phyloP scores from a whole-genome alignment of 2,329 filamentous ascomycete species.

The Ceratocystis cacaofunesta region DNA sequence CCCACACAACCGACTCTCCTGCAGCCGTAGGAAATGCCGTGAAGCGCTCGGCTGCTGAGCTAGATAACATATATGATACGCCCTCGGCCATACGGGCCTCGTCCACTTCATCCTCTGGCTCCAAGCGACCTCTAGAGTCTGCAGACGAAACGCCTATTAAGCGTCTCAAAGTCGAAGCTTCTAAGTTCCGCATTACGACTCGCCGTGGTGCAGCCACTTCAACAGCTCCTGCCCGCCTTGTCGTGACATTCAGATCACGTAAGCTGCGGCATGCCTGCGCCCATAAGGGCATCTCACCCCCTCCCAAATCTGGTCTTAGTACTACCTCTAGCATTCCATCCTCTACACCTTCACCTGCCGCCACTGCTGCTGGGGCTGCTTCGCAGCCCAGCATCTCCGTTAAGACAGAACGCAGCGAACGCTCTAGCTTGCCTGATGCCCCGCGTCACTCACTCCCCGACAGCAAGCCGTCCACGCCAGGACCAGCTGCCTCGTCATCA shows the following conservation, averaged over 20 bases:
- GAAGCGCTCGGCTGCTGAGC: constrained; percentile 4
- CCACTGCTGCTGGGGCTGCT: neutral
- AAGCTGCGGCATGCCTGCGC: constrained; percentile 14
- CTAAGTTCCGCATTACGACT: constrained; percentile 3
- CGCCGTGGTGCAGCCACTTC: neutral
- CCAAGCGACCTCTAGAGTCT: constrained; percentile 14
- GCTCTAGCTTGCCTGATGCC: constrained; percentile 10
- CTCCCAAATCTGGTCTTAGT: neutral
- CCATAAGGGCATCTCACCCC: constrained; percentile 13
- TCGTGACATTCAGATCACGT: constrained; percentile 13
- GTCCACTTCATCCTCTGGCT: neutral
- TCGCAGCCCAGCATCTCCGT: constrained; percentile 8
- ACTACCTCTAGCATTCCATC: constrained; percentile 9
- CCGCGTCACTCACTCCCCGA: constrained; percentile 12
- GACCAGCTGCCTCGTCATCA: neutral
- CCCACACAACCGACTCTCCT: neutral
- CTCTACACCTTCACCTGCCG: constrained; percentile 5
- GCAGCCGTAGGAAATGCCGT: neutral
- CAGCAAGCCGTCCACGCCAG: neutral
- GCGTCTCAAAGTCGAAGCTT: constrained; percentile 11
- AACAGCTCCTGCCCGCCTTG: neutral
- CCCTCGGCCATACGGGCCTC: neutral
- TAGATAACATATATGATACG: constrained; percentile 10
- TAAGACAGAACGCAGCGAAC: constrained; percentile 16
- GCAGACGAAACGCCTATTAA: constrained; percentile 6